Evolutionary conservation across 495 filamentous ascomycete genomes (phyloP), one percentile per base, ranked within the genome.

Genomic region (Penicillium chermesinum): DNA sequence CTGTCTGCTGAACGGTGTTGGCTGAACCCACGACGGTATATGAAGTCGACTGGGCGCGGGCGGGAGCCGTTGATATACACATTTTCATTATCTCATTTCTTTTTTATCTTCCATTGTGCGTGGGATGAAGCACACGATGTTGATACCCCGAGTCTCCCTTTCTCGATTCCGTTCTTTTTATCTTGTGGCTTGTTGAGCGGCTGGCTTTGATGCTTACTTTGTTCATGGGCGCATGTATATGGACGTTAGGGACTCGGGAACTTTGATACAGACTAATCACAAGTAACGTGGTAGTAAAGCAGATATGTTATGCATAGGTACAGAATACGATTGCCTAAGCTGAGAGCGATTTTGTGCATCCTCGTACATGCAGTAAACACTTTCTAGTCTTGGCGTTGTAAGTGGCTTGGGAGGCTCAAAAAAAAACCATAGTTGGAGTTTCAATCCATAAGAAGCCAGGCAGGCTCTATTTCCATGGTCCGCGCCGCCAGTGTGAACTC

Each of bases 61-160:
- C 36, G 47, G 50, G 35, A 48, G 53, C 44, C 52, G 27, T 46
- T 52, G 48, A 54, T 54, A 60, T 44, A 53, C 42, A 44, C 19
- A 41, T 59, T 32, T 25, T 43, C 35, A 20, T 46, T 53, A 14
- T 42, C 19, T 41, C 39, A 38, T 38, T 41, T 39, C 20, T 47
- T 43, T 45, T 40, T 44, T 34, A n/a, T 39, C 17, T 54, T 47
- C 42, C 51, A 14, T 50, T 41, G 47, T 52, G 50, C 54, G 22
- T 61, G 59, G 66, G 55, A 64, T 47, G 58, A 66, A 48, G 63
- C 52, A 70, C 63, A 69, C 67, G 67, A 70, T 38, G 62, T 57
- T 67, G 60, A 73, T 72, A 72, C 59, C 68, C 60, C 54, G 38
- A 48, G 21, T 58, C 40, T 40, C 12, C 53, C 48, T 36, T 50